These are phyloP conservation scores for Hymenoscyphus fraxineus DNA, from an alignment of 2,329 filamentous ascomycete genomes.

Conservation along the genomic window DNA sequence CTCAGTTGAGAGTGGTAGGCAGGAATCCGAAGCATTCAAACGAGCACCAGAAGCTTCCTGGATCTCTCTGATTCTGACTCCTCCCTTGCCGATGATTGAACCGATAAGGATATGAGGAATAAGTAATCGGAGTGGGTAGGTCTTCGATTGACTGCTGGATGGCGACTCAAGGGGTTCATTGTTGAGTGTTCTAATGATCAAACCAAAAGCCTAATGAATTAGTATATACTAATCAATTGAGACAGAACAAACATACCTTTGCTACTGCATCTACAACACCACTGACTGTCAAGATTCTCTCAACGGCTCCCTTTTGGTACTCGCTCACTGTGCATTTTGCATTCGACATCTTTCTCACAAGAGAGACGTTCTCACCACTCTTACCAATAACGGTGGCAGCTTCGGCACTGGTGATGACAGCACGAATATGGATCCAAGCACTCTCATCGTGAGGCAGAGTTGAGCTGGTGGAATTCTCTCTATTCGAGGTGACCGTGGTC, in stretches of 20 bases:
- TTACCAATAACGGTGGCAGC: conserved; percentile 98
- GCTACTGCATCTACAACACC: conserved; percentile 94
- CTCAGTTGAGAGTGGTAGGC: conserved; percentile 90
- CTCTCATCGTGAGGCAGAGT: conserved; percentile 77
- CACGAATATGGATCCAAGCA: conserved; percentile 93
- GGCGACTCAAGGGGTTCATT: conserved; percentile 87
- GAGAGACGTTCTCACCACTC: conserved; percentile 96
- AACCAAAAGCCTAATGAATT: conserved; percentile 77
- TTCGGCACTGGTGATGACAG: conserved; percentile 95
- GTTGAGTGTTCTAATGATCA: conserved; percentile 97
- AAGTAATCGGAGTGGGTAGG: conserved; percentile 90
- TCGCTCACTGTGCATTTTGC: conserved; percentile 99
- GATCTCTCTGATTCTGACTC: conserved; percentile 94
- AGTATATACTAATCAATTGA: conserved; percentile 6
- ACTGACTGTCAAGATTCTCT: conserved; percentile 96
- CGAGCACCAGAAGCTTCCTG: conserved; percentile 96
- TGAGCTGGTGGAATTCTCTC: conserved; percentile 34
- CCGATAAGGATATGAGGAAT: conserved; percentile 97
- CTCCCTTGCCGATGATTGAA: conserved; percentile 97
- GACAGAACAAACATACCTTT: conserved; percentile 60
- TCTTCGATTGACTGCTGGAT: conserved; percentile 92
- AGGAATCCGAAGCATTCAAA: conserved; percentile 92
- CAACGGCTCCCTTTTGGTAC: conserved; percentile 93
- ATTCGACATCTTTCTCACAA: conserved; percentile 90
- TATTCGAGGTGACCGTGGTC: conserved; percentile 42